Evolutionary conservation across 495 filamentous ascomycete genomes (phyloP), one percentile per base, ranked within the genome.

Genomic region (Talaromyces thailandensis): DNA sequence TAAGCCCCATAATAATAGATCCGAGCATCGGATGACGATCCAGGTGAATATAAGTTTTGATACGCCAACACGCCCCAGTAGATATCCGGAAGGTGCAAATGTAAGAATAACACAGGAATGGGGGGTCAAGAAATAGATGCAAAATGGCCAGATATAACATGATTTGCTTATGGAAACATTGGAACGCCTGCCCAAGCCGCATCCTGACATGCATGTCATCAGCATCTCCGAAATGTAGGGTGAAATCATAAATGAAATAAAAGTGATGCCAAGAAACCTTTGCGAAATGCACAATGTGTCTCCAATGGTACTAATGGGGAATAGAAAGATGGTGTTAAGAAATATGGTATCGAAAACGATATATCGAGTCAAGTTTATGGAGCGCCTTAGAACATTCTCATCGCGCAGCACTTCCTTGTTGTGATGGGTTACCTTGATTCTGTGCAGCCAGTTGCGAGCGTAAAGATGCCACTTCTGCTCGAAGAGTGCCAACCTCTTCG

Each of bases 401-500:
- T 32, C 59, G 59, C 45, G 25, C 59, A 45, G 25, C 4, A 45
- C 24, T 43, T 24, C 18, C 31, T 8, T 24, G 7, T 31, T 61
- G 43, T 14, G 24, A 26, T 32, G 59, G 26, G 26, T 16, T 61
- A 3, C 59, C 45, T 61, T 61, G 59, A 58, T 68, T 73, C 23
- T 72, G 67, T 18, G 73, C 70, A 18, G 75, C 73, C 52, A 77
- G 58, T 32, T 80, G 77, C 18, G 75, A 72, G 21, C 71, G 70
- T 16, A 80, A 63, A 7, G 71, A 60, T 9, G 72, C 74, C 18
- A 80, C 74, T 61, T 80, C 77, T n/a, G 70, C 65, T 53, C 69
- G 74, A 29, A 80, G 57, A 2, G 69, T 68, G 5, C 60, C 66
- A 50, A 80, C 37, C 52, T 80, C 77, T 4, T 79, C 75, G 53